These are phyloP conservation scores for Cubamyces lactineus DNA, from an alignment of 768 basidiomycete species.

Conservation along the genomic window DNA sequence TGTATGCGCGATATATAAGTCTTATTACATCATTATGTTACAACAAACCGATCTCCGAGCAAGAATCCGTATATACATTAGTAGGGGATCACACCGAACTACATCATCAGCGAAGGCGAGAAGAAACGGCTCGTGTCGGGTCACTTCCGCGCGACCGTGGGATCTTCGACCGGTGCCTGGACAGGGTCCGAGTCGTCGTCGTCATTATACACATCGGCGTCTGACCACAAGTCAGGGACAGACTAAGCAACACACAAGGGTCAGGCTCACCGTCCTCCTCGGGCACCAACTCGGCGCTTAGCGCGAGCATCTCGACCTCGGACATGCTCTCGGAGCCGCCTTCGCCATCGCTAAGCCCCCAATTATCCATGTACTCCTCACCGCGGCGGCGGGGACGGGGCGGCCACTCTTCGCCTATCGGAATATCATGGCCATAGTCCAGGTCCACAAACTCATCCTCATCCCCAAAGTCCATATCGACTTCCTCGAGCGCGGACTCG, in stretches of 20 bases:
- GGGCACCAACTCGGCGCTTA: constrained; percentile 19
- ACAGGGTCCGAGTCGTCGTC: constrained; percentile 10
- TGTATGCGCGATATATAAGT: constrained; percentile 9
- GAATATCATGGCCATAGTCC: neutral
- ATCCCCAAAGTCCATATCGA: constrained; percentile 37
- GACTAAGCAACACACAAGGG: neutral
- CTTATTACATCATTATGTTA: constrained; percentile 23
- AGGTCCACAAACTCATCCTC: neutral
- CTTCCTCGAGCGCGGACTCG: constrained; percentile 45
- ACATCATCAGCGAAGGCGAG: no score
- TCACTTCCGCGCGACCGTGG: constrained; percentile 11
- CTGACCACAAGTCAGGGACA: neutral
- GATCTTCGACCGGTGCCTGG: constrained; percentile 3
- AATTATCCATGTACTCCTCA: constrained; percentile 39
- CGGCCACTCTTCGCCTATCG: no score
- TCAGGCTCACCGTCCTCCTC: constrained; percentile 9
- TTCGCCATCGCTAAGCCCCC: constrained; percentile 44
- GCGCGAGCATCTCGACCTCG: constrained; percentile 22
- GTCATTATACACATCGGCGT: constrained; percentile 18
- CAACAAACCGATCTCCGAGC: constrained; percentile 5
- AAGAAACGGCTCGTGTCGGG: no score
- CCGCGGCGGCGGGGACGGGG: no score
- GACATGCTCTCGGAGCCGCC: constrained; percentile 27
- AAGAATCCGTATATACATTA: neutral
- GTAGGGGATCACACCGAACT: no score